A percentile compares a stretch with the other conserved stretches of the same genome.
Conservation (phyloP, 306 rosid species). For the Lagenaria siceraria region DNA sequence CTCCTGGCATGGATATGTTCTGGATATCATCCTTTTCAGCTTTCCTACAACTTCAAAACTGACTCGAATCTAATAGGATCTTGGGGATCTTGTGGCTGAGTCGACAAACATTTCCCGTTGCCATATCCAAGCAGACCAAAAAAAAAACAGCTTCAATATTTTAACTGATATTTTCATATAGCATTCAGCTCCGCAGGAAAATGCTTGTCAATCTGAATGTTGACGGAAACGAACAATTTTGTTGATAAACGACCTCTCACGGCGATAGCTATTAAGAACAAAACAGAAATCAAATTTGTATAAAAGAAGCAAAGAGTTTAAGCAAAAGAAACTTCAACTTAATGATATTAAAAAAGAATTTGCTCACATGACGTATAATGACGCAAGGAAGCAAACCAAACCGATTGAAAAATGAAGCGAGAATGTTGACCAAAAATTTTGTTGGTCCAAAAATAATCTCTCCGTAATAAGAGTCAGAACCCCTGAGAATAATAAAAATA, state of each 20-base stretch:
- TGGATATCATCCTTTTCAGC: background rate
- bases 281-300: background rate
- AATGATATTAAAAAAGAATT: background rate
- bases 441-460: conserved; percentile 53
- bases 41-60: background rate
- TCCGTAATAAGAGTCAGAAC: conserved; percentile 58
- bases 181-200: conserved; percentile 6
- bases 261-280: conserved; percentile 33
- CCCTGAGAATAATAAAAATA: conserved; percentile 46
- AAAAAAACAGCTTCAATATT: background rate
- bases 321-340: background rate
- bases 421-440: conserved; percentile 67
- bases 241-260: conserved; percentile 61
- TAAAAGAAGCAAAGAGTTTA: background rate
- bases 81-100: background rate
- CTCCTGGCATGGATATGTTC: background rate
- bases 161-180: background rate
- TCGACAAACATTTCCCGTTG: background rate
- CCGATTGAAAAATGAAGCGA: conserved; percentile 54
- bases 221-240: conserved; percentile 49
- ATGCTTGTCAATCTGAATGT: conserved; percentile 46
- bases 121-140: background rate
- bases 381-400: conserved; percentile 58
- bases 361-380: conserved; percentile 55
- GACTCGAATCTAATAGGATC: background rate